Evolutionary conservation across 768 basidiomycete genomes (phyloP).

Genomic region (Boletales sp.): DNA sequence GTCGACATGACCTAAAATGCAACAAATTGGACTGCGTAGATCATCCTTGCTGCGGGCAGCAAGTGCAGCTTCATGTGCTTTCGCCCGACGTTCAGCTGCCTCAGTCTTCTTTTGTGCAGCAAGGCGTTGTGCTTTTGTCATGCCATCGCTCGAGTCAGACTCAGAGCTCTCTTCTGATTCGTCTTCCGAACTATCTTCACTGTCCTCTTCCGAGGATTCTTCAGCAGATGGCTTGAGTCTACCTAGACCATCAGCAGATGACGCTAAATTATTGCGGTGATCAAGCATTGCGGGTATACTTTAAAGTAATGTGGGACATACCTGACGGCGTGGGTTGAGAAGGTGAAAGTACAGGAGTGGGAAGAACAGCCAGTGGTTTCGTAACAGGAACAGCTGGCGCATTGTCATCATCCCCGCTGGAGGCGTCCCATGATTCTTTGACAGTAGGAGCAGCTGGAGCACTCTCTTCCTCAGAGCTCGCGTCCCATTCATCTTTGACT

Average conservation of each 20-base stretch:
- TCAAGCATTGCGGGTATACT: neutral
- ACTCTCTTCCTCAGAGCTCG: constrained; percentile 31
- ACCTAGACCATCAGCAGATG: constrained; percentile 5
- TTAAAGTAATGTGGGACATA: constrained; percentile 9
- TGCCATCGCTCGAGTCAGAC: constrained; percentile 53
- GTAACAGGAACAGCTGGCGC: constrained; percentile 14
- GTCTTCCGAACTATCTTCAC: constrained; percentile 49
- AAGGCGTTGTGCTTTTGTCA: constrained; percentile 64
- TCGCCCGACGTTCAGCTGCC: constrained; percentile 74
- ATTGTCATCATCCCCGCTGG: constrained; percentile 51
- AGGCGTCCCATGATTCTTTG: constrained; percentile 69
- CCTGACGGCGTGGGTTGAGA: constrained; percentile 1
- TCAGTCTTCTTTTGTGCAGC: constrained; percentile 74
- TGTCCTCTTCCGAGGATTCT: constrained; percentile 28
- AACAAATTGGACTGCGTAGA: constrained; percentile 94
- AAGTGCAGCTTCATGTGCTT: constrained; percentile 80
- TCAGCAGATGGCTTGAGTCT: constrained; percentile 27
- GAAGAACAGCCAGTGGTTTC: constrained; percentile 6
- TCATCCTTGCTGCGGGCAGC: constrained; percentile 86
- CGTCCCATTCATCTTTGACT: constrained; percentile 57
- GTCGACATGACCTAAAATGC: constrained; percentile 99
- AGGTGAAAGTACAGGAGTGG: neutral
- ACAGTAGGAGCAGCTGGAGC: constrained; percentile 32
- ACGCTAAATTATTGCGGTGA: neutral
- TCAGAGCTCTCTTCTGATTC: constrained; percentile 40